phyloP scores from a whole-genome alignment of 2,329 filamentous ascomycete species.

The Mariannaea elegans region DNA sequence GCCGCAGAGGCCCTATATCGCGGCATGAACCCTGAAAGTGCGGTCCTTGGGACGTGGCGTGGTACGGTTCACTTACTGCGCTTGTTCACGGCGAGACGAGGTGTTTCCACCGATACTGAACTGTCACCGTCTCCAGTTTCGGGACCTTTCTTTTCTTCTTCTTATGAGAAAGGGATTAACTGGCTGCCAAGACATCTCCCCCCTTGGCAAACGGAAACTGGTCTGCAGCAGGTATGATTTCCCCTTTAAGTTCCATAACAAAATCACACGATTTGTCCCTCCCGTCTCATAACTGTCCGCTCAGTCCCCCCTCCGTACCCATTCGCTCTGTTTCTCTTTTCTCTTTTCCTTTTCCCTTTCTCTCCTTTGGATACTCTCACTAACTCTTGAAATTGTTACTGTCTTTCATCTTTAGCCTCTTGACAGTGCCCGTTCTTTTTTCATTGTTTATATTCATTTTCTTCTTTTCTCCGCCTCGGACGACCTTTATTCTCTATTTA shows the following conservation, averaged over 20 bases:
- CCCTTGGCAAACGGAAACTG: neutral
- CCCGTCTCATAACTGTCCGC: conserved; percentile 16
- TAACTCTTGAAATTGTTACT: neutral
- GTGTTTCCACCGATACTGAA: no score
- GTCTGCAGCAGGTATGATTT: conserved; percentile 24
- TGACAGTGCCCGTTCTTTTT: conserved; percentile 42
- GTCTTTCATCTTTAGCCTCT: conserved; percentile 27
- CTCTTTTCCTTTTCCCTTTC: conserved; percentile 22
- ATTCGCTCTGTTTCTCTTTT: neutral
- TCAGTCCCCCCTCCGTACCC: neutral
- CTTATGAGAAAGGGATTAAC: neutral
- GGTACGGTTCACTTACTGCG: no score
- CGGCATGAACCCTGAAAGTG: no score
- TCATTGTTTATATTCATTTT: conserved; percentile 30
- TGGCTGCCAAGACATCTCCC: conserved; percentile 8
- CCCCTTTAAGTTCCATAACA: neutral
- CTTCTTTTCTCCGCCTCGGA: conserved; percentile 31
- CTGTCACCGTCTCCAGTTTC: no score
- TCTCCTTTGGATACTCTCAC: conserved; percentile 31
- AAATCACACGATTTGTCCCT: no score
- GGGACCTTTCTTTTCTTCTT: neutral
- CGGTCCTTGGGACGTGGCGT: no score
- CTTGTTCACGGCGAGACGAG: no score
- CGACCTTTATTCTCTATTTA: neutral
- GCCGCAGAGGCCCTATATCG: no score